phyloP scores from a whole-genome alignment of 495 filamentous ascomycete species.

The Astrothelium subdiscretum region DNA sequence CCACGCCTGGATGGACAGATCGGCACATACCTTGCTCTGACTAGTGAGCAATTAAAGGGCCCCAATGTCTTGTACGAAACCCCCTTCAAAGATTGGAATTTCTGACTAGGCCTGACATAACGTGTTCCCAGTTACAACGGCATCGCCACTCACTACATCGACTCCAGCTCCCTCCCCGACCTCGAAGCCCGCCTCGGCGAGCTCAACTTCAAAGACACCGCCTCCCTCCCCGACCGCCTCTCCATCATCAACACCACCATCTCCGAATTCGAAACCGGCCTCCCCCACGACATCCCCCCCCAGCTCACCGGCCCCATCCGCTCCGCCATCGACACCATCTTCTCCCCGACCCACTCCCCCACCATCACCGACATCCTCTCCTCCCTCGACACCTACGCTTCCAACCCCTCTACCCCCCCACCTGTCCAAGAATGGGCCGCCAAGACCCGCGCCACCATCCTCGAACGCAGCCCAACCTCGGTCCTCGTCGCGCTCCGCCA shows the following conservation, averaged over 20 bases:
- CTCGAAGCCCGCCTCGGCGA: constrained; percentile 81
- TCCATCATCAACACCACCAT: constrained; percentile 72
- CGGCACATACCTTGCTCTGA: constrained; percentile 86
- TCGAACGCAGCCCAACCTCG: constrained; percentile 66
- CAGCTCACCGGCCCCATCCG: constrained; percentile 52
- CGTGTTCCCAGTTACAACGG: constrained; percentile 44
- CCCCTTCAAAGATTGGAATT: too few relatives aligned
- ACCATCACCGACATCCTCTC: not conserved
- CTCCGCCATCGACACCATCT: constrained; percentile 55
- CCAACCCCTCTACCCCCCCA: constrained; percentile 4
- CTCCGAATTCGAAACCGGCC: constrained; percentile 75
- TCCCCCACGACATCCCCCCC: constrained; percentile 54
- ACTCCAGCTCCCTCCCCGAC: constrained; percentile 69
- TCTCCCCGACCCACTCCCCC: constrained; percentile 14
- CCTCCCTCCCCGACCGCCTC: constrained; percentile 46
- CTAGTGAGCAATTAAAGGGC: constrained; percentile 67
- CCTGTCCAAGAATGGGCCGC: constrained; percentile 50
- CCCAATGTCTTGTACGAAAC: constrained; percentile 57
- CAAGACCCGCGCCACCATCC: constrained; percentile 58
- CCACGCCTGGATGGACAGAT: constrained; percentile 71
- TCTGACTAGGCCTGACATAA: not conserved
- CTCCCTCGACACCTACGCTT: constrained; percentile 9
- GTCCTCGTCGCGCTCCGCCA: constrained; percentile 71
- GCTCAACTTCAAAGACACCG: constrained; percentile 70
- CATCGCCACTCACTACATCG: constrained; percentile 86